These are phyloP conservation scores for Saccharomycopsis hybrid DNA, from an alignment of 1,139 yeast genomes.

Conservation along the genomic window DNA sequence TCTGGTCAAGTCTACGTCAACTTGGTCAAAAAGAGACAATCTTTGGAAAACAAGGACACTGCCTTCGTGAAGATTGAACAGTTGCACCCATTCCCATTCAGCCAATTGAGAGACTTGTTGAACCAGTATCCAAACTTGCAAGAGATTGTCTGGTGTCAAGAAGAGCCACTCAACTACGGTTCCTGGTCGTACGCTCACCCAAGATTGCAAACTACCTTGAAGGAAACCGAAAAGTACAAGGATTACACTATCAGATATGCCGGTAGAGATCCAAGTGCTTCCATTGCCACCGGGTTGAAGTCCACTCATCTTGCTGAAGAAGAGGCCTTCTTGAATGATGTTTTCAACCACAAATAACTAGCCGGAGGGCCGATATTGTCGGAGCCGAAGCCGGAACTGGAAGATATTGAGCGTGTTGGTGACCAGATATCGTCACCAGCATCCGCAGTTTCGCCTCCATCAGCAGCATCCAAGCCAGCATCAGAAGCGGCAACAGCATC, in stretches of 20 bases:
- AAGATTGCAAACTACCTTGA: slow-evolving; percentile 69
- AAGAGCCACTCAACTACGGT: slow-evolving; percentile 98
- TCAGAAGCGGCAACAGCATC: too few species aligned
- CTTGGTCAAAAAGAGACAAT: slow-evolving; percentile 79
- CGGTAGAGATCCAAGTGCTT: slow-evolving; percentile 97
- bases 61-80: slow-evolving; percentile 91
- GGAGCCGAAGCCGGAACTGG: too few species aligned
- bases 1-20: slow-evolving; percentile 95
- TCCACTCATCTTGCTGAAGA: slow-evolving; percentile 85
- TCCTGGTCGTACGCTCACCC: slow-evolving; percentile 75
- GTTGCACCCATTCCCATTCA: slow-evolving; percentile 98
- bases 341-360: slow-evolving; percentile 34
- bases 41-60: slow-evolving; percentile 69
- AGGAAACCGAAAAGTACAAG: slow-evolving; percentile 64
- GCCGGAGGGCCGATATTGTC: too few species aligned
- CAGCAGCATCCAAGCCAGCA: too few species aligned
- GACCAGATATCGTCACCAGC: too few species aligned
- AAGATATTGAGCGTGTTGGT: too few species aligned
- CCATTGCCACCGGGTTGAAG: slow-evolving; percentile 98
- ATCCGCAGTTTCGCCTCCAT: too few species aligned
- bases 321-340: slow-evolving; percentile 76
- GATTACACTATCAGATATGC: slow-evolving; percentile 68
- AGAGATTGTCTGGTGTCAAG: slow-evolving; percentile 96
- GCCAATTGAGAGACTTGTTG: slow-evolving; percentile 81
- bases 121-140: slow-evolving; percentile 74